Percentiles rank a stretch among this genome's conserved stretches.
Conservation (phyloP, 1,284 basidiomycete species). For the Ceratobasidium sp. region DNA sequence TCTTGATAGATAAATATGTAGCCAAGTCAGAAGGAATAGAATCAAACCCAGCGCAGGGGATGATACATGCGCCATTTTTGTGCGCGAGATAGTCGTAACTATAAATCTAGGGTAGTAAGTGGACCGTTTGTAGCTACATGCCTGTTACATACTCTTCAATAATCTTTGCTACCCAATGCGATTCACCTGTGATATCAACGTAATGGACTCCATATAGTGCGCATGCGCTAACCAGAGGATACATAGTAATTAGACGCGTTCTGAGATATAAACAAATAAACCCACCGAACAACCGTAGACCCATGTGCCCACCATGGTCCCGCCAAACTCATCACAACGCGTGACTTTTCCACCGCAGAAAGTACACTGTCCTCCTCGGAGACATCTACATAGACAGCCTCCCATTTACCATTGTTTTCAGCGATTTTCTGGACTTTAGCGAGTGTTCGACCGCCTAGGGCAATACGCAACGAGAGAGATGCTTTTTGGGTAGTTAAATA, state of each 20-base stretch:
- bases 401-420: neutral
- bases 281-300: conserved; percentile 45
- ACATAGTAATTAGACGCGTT: neutral
- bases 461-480: conserved; percentile 12
- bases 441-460: conserved; percentile 45
- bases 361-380: conserved; percentile 37
- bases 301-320: conserved; percentile 48
- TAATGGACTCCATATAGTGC: conserved; percentile 70
- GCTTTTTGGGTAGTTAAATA: conserved; percentile 43
- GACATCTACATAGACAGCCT: conserved; percentile 42
- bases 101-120: no score
- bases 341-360: conserved; percentile 32
- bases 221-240: conserved; percentile 62
- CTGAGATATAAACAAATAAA: neutral
- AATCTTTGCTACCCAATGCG: conserved; percentile 67
- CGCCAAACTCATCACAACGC: conserved; percentile 48
- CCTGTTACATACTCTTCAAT: conserved; percentile 62
- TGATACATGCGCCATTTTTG: conserved; percentile 76
- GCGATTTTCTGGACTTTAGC: conserved; percentile 36
- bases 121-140: no score
- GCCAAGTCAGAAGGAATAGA: conserved; percentile 78
- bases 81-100: conserved; percentile 75
- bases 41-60: conserved; percentile 80
- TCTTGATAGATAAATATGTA: conserved; percentile 69
- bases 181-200: conserved; percentile 73